Evolutionary conservation across 1,284 basidiomycete species (phyloP).

Genomic region (Rhodotorula sp.): DNA sequence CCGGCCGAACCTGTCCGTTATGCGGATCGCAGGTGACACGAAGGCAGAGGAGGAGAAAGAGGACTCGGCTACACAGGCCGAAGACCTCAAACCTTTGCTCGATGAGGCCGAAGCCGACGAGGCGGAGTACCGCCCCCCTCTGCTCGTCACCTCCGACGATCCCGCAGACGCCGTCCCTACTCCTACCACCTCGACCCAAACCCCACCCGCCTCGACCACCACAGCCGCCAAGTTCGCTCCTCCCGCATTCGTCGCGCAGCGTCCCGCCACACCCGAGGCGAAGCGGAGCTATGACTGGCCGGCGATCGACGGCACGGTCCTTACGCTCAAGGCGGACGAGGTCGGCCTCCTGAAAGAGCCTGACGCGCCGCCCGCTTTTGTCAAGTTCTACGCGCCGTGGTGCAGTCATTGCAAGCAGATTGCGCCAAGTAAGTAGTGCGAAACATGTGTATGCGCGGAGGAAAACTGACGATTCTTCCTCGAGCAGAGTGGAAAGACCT

Average conservation of each 20-base stretch:
- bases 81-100: background rate
- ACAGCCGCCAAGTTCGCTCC: slow-evolving; percentile 3
- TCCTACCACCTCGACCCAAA: background rate
- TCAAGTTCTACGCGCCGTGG: slow-evolving; percentile 93
- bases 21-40: slow-evolving; percentile 2
- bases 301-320: slow-evolving; percentile 35
- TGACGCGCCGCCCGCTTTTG: slow-evolving; percentile 63
- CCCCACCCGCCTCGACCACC: background rate
- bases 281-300: slow-evolving; percentile 12
- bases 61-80: background rate
- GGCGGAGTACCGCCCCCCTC: background rate
- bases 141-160: background rate
- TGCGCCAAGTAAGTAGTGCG: slow-evolving; percentile 54
- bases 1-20: background rate
- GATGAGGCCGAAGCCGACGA: slow-evolving; percentile 5
- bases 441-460: background rate
- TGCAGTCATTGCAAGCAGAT: slow-evolving; percentile 64
- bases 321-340: slow-evolving; percentile 20
- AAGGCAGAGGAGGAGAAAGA: background rate
- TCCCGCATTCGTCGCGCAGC: slow-evolving; percentile 14
- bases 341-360: slow-evolving; percentile 18
- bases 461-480: background rate
- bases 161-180: background rate
- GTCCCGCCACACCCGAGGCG: slow-evolving; percentile 6
- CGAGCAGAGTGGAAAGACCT: slow-evolving; percentile 65